These are phyloP conservation scores for Zasmidium angulare DNA, from an alignment of 2,329 filamentous ascomycete genomes.

Conservation along the genomic window DNA sequence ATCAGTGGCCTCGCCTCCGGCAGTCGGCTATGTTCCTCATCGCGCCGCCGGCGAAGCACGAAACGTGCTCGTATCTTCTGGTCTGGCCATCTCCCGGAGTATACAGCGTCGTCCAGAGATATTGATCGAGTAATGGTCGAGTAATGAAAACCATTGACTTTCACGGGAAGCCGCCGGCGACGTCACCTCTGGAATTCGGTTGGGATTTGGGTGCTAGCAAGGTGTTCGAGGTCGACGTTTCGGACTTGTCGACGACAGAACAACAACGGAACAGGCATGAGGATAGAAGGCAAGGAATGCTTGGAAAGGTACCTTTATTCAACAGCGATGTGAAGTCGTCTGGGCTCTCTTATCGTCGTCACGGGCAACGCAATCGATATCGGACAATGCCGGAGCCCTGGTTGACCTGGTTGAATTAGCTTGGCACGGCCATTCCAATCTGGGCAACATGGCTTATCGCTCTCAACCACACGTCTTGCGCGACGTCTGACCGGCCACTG, in stretches of 20 bases:
- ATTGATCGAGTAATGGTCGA: slow-evolving; percentile 6
- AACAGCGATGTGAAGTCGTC: not conserved
- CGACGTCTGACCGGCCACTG: slow-evolving; percentile 9
- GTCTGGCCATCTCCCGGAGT: not conserved
- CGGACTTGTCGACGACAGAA: too few relatives aligned
- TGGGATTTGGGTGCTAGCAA: not conserved
- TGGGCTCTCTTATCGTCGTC: not conserved
- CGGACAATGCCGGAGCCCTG: not conserved
- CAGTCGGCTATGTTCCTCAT: not conserved
- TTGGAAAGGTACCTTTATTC: not conserved
- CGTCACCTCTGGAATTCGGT: not conserved
- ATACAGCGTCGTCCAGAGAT: not conserved
- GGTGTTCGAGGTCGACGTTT: not conserved
- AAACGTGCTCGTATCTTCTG: not conserved
- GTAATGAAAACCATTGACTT: slow-evolving; percentile 4
- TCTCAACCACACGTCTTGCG: slow-evolving; percentile 2
- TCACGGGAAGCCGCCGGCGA: not conserved
- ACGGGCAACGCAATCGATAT: not conserved
- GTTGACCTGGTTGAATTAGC: too few relatives aligned
- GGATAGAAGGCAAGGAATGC: not conserved
- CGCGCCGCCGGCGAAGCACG: not conserved
- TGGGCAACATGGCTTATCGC: not conserved
- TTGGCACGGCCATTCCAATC: not conserved
- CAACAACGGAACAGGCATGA: not conserved
- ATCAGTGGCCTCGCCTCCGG: not conserved